Base-by-base conservation (phyloP, 768 basidiomycete species). In the Lanmaoa rubissima region DNA sequence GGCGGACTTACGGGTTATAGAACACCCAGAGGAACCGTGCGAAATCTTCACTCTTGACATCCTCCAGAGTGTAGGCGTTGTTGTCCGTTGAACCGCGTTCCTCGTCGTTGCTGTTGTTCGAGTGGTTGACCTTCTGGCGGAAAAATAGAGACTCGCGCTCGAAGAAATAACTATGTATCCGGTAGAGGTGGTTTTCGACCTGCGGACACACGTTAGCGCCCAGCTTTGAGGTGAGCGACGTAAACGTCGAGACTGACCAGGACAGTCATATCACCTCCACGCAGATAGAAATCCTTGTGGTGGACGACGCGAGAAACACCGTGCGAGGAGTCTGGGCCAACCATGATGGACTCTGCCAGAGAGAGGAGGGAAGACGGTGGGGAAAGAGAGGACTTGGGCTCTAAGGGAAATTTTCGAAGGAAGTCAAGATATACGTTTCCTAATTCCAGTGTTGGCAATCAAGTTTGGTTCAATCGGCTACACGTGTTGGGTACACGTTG, bases 161-260 rank as follows among this genome's bases (percentile, higher is more conserved):
- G 39, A 89, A 85, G 48, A 87, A 86, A 43, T 80, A 83, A 1
- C 80, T 75, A 55, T 87, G 86, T 0, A 89, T 76, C 1, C 79
- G 73, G 58, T 85, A 88, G 0, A 81, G 70, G 5, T 74, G 68
- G 53, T 83, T 77, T 47, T 85, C 83, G 16, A 82, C 82, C 86
- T 88, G 61, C 19, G 47, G 66, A 51, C 26, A 10, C n/a, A 40
- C 10, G 24, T 67, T 34, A 70, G 65, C 54, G 56, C 46, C 17
- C 8, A 41, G 21, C 28, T 7, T 31, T 1, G 19, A 44, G 16
- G 46, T 26, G 31, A 38, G 14, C 9, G 35, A 38, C 16, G 19
- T 14, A 21, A 19, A 43, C 14, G 45, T 40, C n/a, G 48, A 34
- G 19, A 73, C 81, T 57, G 59, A 85, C 86, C 48, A 84, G 58